Evolutionary conservation across 306 rosid species (phyloP).

Genomic region (Geum urbanum): DNA sequence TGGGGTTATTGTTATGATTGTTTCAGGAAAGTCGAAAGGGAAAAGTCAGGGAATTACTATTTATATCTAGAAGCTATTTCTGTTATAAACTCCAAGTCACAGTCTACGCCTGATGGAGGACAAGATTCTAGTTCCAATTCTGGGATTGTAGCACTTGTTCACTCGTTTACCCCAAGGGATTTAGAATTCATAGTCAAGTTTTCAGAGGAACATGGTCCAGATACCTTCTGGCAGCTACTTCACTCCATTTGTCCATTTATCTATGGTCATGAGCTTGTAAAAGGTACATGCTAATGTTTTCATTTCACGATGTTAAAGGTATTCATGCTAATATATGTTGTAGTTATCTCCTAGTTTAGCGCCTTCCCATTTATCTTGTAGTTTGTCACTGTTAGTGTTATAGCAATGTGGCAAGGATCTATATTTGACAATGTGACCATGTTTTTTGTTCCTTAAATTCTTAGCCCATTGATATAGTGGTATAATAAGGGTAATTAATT

Average conservation of each 20-base stretch:
- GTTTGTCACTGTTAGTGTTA: not conserved
- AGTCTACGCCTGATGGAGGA: constrained; percentile 47
- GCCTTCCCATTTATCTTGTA: not conserved
- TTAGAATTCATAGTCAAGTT: constrained; percentile 85
- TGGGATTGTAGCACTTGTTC: constrained; percentile 59
- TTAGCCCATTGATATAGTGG: constrained; percentile 11
- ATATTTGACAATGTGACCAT: not conserved
- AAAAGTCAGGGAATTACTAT: constrained; percentile 91
- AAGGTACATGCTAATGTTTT: constrained; percentile 47
- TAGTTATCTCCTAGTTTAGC: constrained; percentile 1
- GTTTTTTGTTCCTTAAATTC: not conserved
- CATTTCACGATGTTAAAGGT: constrained; percentile 13
- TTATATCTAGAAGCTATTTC: constrained; percentile 88
- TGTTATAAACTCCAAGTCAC: constrained; percentile 75
- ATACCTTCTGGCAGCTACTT: constrained; percentile 79
- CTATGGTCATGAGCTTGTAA: constrained; percentile 95
- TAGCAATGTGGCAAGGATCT: not conserved
- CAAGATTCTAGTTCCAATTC: constrained; percentile 58
- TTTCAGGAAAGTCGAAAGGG: constrained; percentile 77
- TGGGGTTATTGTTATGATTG: constrained; percentile 13
- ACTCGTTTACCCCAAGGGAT: constrained; percentile 81
- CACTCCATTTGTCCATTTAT: constrained; percentile 95
- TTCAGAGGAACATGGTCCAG: constrained; percentile 63
- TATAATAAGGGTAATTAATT: constrained; percentile 15
- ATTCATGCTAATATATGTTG: constrained; percentile 15